Percentiles rank a stretch among this genome's conserved stretches.
Conservation (phyloP, 2,329 filamentous ascomycete species). For the Neoarthrinium moseri region DNA sequence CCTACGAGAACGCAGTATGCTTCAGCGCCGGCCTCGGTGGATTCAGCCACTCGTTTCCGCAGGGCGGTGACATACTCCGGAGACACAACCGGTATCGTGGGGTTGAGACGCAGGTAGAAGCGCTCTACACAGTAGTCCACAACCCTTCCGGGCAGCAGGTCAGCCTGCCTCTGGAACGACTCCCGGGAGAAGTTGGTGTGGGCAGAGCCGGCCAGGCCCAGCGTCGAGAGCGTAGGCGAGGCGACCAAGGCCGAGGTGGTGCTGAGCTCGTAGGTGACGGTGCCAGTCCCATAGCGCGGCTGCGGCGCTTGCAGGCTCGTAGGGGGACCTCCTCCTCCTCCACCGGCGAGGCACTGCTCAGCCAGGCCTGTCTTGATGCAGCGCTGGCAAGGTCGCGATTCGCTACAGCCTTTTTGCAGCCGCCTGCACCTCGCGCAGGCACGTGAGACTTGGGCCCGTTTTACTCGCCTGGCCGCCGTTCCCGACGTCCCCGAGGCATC, state of each 20-base stretch:
- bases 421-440: slow-evolving; percentile 42
- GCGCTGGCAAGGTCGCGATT: slow-evolving; percentile 40
- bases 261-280: slow-evolving; percentile 7
- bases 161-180: slow-evolving; percentile 28
- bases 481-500: not conserved
- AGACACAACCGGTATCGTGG: slow-evolving; percentile 43
- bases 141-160: slow-evolving; percentile 30
- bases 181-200: slow-evolving; percentile 21
- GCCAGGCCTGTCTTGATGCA: slow-evolving; percentile 40
- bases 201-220: slow-evolving; percentile 18
- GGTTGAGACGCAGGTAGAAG: slow-evolving; percentile 38
- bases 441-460: slow-evolving; percentile 40
- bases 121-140: slow-evolving; percentile 36
- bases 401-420: slow-evolving; percentile 42
- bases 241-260: slow-evolving; percentile 7
- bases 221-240: slow-evolving; percentile 14
- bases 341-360: slow-evolving; percentile 31
- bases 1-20: slow-evolving; percentile 35
- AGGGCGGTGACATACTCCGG: slow-evolving; percentile 33
- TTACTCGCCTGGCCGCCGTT: slow-evolving; percentile 16
- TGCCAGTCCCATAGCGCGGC: slow-evolving; percentile 3
- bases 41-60: slow-evolving; percentile 17
- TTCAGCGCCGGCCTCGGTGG: slow-evolving; percentile 28
- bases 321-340: slow-evolving; percentile 7
- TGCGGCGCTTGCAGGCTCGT: too few relatives aligned